Evolutionary conservation across 176 grass and related monocot species (phyloP).

Genomic region (Otatea glauca): DNA sequence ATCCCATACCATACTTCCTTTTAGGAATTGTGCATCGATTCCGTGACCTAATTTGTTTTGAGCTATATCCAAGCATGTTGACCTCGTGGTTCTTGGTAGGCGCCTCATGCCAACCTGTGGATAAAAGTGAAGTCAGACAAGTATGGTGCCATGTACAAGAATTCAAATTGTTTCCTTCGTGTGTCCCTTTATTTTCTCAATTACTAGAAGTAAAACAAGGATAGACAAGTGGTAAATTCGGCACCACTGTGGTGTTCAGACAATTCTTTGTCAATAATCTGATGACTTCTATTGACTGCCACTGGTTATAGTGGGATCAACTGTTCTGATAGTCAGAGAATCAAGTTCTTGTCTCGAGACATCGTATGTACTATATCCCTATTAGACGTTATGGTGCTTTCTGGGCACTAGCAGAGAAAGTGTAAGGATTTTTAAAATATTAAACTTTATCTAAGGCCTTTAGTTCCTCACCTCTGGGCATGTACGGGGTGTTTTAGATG

Average conservation of each 20-base stretch:
- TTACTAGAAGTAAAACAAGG: slow-evolving; percentile 20
- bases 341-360: slow-evolving; percentile 34
- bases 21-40: slow-evolving; percentile 37
- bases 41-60: slow-evolving; percentile 38
- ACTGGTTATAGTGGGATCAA: slow-evolving; percentile 29
- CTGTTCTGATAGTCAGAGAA: slow-evolving; percentile 34
- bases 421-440: slow-evolving; percentile 36
- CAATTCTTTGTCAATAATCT: slow-evolving; percentile 5
- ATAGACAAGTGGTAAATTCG: neutral
- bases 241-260: neutral
- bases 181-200: neutral
- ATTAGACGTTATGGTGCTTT: slow-evolving; percentile 25
- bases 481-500: slow-evolving; percentile 14
- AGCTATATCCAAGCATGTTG: slow-evolving; percentile 44
- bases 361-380: slow-evolving; percentile 30
- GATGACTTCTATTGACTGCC: slow-evolving; percentile 18
- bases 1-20: slow-evolving; percentile 7
- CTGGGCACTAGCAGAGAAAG: slow-evolving; percentile 13
- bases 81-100: slow-evolving; percentile 45
- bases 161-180: neutral
- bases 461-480: slow-evolving; percentile 9
- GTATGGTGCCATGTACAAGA: slow-evolving; percentile 32
- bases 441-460: slow-evolving; percentile 27
- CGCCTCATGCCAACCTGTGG: slow-evolving; percentile 13
- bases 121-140: neutral